Base-by-base conservation (phyloP, 2,329 filamentous ascomycete species). In the Fusarium staphyleae region DNA sequence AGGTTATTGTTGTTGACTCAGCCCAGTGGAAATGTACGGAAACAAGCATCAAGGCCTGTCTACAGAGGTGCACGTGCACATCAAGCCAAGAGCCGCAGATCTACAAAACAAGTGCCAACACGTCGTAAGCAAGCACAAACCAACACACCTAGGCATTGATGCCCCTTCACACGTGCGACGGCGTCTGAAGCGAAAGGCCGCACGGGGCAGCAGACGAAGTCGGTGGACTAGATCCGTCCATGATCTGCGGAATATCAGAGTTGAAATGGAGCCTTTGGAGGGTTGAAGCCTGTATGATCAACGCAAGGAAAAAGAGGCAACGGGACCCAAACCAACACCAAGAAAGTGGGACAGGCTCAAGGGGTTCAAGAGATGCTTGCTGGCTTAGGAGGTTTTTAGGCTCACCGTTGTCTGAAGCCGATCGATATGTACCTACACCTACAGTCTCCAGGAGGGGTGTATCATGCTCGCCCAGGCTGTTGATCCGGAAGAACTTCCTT, bases 221-320 rank as follows among this genome's bases (percentile, higher is more conserved):
- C 51, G 47, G 55, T 65, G 63, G 59, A 52, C 56, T 43, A 42
- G 33, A 46, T 52, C 37, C 22, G 58, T 52, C 43, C 47, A 40
- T 57, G 64, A 65, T 66, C 64, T 55, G 37, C 64, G 55, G 34
- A 44, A 39, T 43, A 55, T 48, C 33, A 30, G 55, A 54, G 59
- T 66, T 62, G 57, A 67, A 62, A 56, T 56, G 40, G 52, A 48
- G 22, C 15, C 40, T 45, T 40, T 13, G 26, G 29, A 29, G 36
- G 51, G 46, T 51, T 42, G 37, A 54, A 54, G 58, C 55, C 33
- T 57, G 62, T 62, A 66, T 66, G 64, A 67, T 66, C 64, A 58
- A 47, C 64, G 47, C 62, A 66, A 61, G 64, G 64, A 55, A 30
- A 58, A 50, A 44, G 37, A 54, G 60, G 53, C 50, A 62, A 57